These are phyloP conservation scores for Pseudonitzschia multistriata DNA, from an alignment of 108 stramenopile species.

Conservation along the genomic window DNA sequence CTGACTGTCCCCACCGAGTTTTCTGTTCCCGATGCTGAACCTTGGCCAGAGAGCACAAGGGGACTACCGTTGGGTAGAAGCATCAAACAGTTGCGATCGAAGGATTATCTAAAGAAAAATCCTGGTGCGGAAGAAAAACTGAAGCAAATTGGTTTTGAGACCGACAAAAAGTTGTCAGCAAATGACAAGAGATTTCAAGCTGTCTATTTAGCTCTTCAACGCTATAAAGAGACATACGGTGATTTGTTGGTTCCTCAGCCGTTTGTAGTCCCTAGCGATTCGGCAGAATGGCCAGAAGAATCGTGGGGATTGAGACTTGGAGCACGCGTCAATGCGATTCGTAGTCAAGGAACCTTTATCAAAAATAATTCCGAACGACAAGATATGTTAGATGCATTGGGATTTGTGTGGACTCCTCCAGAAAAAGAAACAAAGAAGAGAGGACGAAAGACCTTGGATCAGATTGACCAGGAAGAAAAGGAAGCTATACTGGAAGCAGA, in stretches of 20 bases:
- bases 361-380: conserved; percentile 65
- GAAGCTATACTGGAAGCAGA: conserved; percentile 15
- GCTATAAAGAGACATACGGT: conserved; percentile 82
- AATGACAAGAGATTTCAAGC: conserved; percentile 73
- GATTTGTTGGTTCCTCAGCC: conserved; percentile 87
- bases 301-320: conserved; percentile 81
- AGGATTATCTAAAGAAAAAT: conserved; percentile 60
- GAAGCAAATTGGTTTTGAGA: conserved; percentile 37
- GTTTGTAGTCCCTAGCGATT: conserved; percentile 74
- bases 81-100: conserved; percentile 53
- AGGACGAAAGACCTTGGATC: conserved; percentile 62
- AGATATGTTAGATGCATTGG: conserved; percentile 67
- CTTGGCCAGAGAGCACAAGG: conserved; percentile 74
- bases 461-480: conserved; percentile 39
- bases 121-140: conserved; percentile 62
- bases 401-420: conserved; percentile 82
- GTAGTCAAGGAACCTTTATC: conserved; percentile 86
- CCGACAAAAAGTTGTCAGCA: conserved; percentile 37
- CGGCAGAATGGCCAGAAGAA: conserved; percentile 70
- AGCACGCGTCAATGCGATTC: conserved; percentile 87
- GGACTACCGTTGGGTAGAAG: conserved; percentile 76
- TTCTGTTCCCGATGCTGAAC: conserved; percentile 69
- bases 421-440: conserved; percentile 45
- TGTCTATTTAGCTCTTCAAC: conserved; percentile 74
- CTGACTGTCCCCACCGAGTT: conserved; percentile 64